Percentiles rank a stretch among this genome's conserved stretches.
Conservation (phyloP, 2,329 filamentous ascomycete genomes). For the Phialemoniopsis sp. region DNA sequence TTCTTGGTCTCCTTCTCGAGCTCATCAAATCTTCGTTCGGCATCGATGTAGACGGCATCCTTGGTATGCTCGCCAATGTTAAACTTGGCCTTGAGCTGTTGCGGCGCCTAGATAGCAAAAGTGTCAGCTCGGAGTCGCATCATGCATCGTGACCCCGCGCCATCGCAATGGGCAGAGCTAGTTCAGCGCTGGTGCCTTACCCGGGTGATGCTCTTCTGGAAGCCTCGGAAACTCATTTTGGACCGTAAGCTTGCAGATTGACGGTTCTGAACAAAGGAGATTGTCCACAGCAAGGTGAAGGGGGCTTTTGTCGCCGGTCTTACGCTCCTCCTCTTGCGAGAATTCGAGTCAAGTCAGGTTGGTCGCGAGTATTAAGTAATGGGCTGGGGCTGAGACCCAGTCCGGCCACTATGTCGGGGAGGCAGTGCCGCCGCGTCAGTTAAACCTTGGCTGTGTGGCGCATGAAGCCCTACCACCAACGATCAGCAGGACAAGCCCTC, state of each 20-base stretch:
- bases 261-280: slow-evolving; percentile 3
- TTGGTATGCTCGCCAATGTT: slow-evolving; percentile 95
- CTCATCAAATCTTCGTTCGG: slow-evolving; percentile 89
- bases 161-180: slow-evolving; percentile 18
- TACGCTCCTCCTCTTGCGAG: no score
- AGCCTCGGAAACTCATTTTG: slow-evolving; percentile 93
- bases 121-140: no score
- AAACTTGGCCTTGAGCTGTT: slow-evolving; percentile 87
- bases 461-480: no score
- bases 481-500: no score
- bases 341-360: no score
- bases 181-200: slow-evolving; percentile 45
- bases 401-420: no score
- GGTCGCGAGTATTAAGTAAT: no score
- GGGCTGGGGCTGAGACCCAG: no score
- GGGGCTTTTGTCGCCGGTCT: no score
- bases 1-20: slow-evolving; percentile 95
- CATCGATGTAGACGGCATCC: slow-evolving; percentile 90
- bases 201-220: slow-evolving; percentile 83
- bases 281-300: background rate
- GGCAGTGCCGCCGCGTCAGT: no score
- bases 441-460: no score
- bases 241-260: slow-evolving; percentile 6
- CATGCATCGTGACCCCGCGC: no score
- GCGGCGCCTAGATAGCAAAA: slow-evolving; percentile 61